These are phyloP conservation scores for Mycena galericulata DNA, from an alignment of 768 basidiomycete genomes.

Conservation along the genomic window DNA sequence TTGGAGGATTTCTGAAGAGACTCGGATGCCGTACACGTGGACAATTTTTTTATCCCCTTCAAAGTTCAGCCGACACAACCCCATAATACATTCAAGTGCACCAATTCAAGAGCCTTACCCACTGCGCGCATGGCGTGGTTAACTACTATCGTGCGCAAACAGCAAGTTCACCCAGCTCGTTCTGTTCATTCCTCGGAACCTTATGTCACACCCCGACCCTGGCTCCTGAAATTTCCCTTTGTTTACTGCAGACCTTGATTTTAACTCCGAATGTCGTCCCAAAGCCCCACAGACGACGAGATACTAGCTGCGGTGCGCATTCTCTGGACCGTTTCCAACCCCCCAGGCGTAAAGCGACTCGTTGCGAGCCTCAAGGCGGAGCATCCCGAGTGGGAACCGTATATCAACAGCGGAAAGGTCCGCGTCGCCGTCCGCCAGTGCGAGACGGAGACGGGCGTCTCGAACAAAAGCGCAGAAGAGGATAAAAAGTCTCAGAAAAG, in stretches of 20 bases:
- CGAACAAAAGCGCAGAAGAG: not conserved
- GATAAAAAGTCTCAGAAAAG: not conserved
- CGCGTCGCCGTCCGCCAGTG: not conserved
- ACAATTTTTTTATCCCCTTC: too few relatives aligned
- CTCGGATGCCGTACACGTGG: too few relatives aligned
- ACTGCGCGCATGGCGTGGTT: too few relatives aligned
- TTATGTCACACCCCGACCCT: too few relatives aligned
- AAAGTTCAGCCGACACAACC: too few relatives aligned
- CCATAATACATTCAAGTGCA: too few relatives aligned
- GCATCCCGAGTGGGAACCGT: not conserved
- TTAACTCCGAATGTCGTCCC: not conserved
- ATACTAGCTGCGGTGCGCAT: not conserved
- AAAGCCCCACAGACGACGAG: not conserved
- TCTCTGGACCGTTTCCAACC: not conserved
- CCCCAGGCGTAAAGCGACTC: not conserved
- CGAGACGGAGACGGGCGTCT: not conserved
- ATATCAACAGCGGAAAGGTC: conserved; percentile 2
- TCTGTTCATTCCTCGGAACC: too few relatives aligned
- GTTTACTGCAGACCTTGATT: not conserved
- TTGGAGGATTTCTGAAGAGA: too few relatives aligned
- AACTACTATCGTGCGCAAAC: too few relatives aligned
- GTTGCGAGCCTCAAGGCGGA: not conserved
- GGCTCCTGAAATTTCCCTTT: too few relatives aligned
- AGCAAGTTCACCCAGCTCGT: too few relatives aligned
- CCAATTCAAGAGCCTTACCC: too few relatives aligned